Evolutionary conservation across 345 rosid species (phyloP).

Genomic region (Hevea brasiliensis): DNA sequence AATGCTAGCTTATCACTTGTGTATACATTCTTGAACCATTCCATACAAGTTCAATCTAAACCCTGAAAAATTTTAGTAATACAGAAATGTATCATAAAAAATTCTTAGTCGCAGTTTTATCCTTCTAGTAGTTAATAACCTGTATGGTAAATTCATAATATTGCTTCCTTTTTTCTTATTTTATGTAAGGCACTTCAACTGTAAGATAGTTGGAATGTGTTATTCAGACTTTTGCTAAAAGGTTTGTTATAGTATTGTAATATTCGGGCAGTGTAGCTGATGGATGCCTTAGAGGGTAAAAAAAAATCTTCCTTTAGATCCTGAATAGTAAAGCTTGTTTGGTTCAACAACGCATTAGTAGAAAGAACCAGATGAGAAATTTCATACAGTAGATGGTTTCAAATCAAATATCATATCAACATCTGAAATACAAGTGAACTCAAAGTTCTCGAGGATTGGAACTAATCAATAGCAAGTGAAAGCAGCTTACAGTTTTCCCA

Average conservation of each 20-base stretch:
- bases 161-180: not conserved
- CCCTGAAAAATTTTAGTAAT: not conserved
- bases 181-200: not conserved
- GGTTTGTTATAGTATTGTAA: not conserved
- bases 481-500: slow-evolving; percentile 43
- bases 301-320: not conserved
- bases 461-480: not conserved
- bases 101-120: not conserved
- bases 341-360: not conserved
- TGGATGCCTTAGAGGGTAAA: not conserved
- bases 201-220: not conserved
- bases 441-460: not conserved
- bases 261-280: not conserved
- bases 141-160: not conserved
- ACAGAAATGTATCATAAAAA: not conserved
- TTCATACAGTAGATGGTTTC: not conserved
- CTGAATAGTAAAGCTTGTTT: not conserved
- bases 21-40: not conserved
- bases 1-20: not conserved
- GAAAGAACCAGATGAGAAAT: not conserved
- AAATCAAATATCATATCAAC: not conserved
- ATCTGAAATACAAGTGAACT: not conserved
- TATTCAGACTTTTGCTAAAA: not conserved
- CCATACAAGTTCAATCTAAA: not conserved
- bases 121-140: not conserved